Base-by-base conservation (phyloP, 345 rosid genomes). In the Gossypium mustelinum region DNA sequence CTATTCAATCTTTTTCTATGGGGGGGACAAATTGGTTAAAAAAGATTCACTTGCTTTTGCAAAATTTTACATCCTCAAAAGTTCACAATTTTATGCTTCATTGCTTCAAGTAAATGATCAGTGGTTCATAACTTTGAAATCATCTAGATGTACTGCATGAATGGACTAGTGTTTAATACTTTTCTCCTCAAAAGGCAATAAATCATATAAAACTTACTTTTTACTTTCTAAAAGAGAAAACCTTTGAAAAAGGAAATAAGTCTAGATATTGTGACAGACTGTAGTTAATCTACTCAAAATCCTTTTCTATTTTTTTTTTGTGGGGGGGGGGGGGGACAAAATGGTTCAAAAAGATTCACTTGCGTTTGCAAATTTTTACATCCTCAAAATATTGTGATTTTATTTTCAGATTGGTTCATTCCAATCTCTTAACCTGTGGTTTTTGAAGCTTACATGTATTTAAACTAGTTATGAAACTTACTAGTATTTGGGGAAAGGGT, bases 351-450 rank as follows among this genome's bases (percentile, higher is more conserved):
- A 63, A 39, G 48, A 3, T 63, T 63, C 11, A 63, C 47, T 63
- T 63, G 47, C 48, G 17, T 63, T 17, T 63, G 48, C 48, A 63
- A 63, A n/a, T 17, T 39, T 34, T 17, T 39, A 63, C 13, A 39
- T 39, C 4, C 29, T 43, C 29, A 67, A 22, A 67, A 22, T 11
- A 44, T 66, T 39, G 0, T 44, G 54, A 66, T 44, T 66, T 22
- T 47, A 14, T 22, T 68, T 68, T 68, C n/a, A 48, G 41, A 50
- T 47, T 68, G 72, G 20, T 68, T 47, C 57, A 47, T 27, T 44
- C 50, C 70, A 44, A 20, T 20, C 29, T 20, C 25, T 9, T n/a
- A 1, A 44, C n/a, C 70, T 7, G 2, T 66, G 8, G 34, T 44
- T 66, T 27, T 66, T 6, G n/a, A 66, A 44, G 52, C 5, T 34